A percentile compares a stretch with the other conserved stretches of the same genome.
These are phyloP conservation scores for Monilinia aucupariae DNA, from an alignment of 2,329 filamentous ascomycete species.

Conservation along the genomic window DNA sequence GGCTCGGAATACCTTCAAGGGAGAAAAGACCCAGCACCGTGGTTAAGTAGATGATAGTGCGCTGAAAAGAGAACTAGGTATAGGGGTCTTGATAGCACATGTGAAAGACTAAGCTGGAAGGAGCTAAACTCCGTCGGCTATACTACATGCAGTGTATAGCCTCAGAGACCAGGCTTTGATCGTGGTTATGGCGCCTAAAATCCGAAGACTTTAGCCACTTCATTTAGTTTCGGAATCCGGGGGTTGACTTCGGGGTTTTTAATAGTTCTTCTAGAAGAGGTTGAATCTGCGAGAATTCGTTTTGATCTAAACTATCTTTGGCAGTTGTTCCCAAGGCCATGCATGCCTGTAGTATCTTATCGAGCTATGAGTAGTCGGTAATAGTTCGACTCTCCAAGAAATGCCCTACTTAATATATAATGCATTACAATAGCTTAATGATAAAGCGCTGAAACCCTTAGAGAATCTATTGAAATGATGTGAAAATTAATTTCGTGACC, in stretches of 20 bases:
- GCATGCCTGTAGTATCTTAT: too few relatives aligned
- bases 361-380: not conserved
- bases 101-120: too few relatives aligned
- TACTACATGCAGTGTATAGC: too few relatives aligned
- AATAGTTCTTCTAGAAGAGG: slow-evolving; percentile 1
- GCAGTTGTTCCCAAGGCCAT: not conserved
- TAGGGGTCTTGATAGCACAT: too few relatives aligned
- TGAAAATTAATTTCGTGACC: slow-evolving; percentile 4
- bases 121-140: too few relatives aligned
- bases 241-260: not conserved
- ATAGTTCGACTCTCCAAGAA: too few relatives aligned
- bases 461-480: not conserved
- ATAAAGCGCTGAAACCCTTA: not conserved
- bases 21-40: not conserved
- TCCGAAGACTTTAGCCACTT: not conserved
- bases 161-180: not conserved
- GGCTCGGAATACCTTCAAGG: not conserved
- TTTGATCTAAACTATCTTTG: not conserved
- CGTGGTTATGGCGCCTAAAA: not conserved
- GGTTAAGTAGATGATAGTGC: not conserved
- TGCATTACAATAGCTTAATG: not conserved
- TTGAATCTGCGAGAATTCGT: not conserved
- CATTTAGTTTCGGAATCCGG: not conserved
- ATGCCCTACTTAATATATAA: too few relatives aligned
- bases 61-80: too few relatives aligned